Evolutionary conservation across 805 yeast genomes (phyloP).

Genomic region (Schizosaccharomyces lindneri): DNA sequence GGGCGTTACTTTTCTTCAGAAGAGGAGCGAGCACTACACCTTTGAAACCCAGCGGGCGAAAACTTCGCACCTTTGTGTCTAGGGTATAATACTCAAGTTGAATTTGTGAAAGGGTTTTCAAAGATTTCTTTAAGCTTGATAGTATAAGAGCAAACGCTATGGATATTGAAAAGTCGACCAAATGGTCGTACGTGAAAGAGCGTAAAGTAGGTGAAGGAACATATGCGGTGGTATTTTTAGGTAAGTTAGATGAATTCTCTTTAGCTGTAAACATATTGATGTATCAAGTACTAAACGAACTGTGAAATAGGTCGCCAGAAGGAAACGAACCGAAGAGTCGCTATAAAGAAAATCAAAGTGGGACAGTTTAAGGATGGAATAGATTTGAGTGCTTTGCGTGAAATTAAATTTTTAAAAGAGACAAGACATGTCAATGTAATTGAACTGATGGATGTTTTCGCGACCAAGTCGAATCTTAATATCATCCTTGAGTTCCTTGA

Average conservation of each 20-base stretch:
- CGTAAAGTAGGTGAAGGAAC: conserved; percentile 97
- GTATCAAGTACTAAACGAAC: neutral
- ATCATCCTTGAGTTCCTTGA: conserved; percentile 84
- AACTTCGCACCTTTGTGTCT: too few relatives aligned
- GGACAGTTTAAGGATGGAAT: conserved; percentile 87
- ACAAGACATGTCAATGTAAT: conserved; percentile 57
- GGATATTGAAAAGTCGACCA: neutral
- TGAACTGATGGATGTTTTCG: conserved; percentile 69
- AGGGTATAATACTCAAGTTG: too few relatives aligned
- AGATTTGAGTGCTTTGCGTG: conserved; percentile 93
- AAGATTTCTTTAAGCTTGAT: neutral
- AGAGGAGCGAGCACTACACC: too few relatives aligned
- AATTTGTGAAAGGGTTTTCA: neutral
- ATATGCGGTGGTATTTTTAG: conserved; percentile 67
- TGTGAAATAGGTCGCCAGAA: conserved; percentile 7
- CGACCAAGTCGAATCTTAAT: conserved; percentile 38
- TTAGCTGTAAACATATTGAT: neutral
- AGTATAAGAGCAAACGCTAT: neutral
- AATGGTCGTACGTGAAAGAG: conserved; percentile 17
- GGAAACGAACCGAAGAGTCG: conserved; percentile 35
- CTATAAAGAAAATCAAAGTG: conserved; percentile 86
- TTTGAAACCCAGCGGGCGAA: too few relatives aligned
- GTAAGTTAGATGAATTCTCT: conserved; percentile 4
- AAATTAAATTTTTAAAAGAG: conserved; percentile 71
- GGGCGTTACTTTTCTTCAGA: too few relatives aligned